Evolutionary conservation across 768 basidiomycete genomes (phyloP), one percentile per base, ranked within the genome.

Genomic region (Mycena chlorophos): DNA sequence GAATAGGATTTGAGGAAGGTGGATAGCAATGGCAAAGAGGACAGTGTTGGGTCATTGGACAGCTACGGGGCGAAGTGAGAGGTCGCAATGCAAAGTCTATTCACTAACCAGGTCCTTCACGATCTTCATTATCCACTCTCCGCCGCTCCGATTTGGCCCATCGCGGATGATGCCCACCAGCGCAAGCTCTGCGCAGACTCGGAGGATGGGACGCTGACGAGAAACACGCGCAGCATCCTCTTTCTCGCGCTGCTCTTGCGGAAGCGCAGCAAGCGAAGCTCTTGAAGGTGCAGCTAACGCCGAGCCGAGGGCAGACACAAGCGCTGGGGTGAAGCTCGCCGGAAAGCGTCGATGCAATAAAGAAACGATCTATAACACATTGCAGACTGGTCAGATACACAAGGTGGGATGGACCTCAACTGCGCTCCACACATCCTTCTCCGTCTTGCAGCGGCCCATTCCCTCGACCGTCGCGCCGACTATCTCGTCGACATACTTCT

Each of bases 401-500:
- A 42, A 31, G 51, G 56, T 27, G 19, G 25, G 38, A 63, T 65
- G 57, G 77, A 96, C 97, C 80, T 98, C 95, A 17, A 94, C 89
- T 25, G 94, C 93, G 55, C 86, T 87, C 87, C 89, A 89, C 19
- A 92, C 81, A 63, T 99, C 96, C 61, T 88, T 87, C 70, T 97
- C 96, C 0, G 89, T 91, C 75, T 94, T 97, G 71, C 94, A 96
- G 60, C 89, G 83, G 8, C 72, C 72, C 37, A 94, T 76, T 3
- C 97, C 97, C 67, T 99, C 97, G 2, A 91, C 75, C 1, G 88
- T 78, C 5, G 94, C 95, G 12, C 85, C 84, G 1, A 89, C 91
- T 58, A 98, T 88, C 73, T 99, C 97, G 66, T 97, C 95, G 46
- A 95, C 79, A 68, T 99, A 98, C 72, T 97, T 98, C 74, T 94